Evolutionary conservation across 176 grass and related monocot species (phyloP), one percentile per base, ranked within the genome.

Genomic region (Cymbopogon citratus): DNA sequence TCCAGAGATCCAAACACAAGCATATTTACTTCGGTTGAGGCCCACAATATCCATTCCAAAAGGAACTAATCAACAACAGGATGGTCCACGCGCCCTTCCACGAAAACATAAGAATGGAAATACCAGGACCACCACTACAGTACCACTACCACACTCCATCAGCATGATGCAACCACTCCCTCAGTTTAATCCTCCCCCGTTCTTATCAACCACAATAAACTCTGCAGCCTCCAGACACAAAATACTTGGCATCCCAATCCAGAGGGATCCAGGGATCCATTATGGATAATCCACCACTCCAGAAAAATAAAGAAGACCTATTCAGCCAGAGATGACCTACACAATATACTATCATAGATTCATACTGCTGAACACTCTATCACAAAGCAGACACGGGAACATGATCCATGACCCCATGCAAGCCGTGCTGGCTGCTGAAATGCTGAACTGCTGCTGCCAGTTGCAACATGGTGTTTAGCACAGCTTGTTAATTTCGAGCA

Each of bases 161-260:
- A 79, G 87, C 61, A 79, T 80, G 75, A 84, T 73, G 51, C 69
- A 88, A 88, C 87, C 23, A 84, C 81, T 83, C 45, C 38, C 38
- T 64, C 74, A 45, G 34, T 66, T 43, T 44, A 23, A 34, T 13
- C 26, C 66, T 35, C 3, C 61, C 66, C 9, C 2, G 10, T 43
- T 43, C 40, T 43, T 43, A 41, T 78, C 23, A 57, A 88, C 60
- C 66, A 39, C 38, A 39, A 39, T 39, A 39, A 39, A 39, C 38
- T 39, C 7, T 39, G 38, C 38, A 39, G 38, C 38, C 38, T 39
- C 38, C 38, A 77, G 49, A 15, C 56, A 15, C 31, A 61, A 12
- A 36, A 51, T 79, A 66, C 36, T 73, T 67, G 33, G 45, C 68
- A 79, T 79, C 35, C 59, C 75, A 68, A 77, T 77, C 73, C 44